Conservation (phyloP, 2,329 filamentous ascomycete species). For the Cladobotryum protrusum region DNA sequence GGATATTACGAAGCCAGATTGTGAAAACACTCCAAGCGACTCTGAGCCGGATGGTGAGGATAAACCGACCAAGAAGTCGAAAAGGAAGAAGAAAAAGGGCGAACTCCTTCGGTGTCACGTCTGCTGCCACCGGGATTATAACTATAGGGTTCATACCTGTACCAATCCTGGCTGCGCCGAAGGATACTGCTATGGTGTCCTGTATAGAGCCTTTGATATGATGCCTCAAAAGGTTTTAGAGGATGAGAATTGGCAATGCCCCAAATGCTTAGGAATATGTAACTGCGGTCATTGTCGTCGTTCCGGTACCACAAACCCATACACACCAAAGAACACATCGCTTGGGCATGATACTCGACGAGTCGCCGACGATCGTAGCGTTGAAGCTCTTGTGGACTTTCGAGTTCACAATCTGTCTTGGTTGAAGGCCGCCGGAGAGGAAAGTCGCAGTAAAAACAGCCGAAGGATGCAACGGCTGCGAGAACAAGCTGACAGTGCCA, state of each 20-base stretch:
- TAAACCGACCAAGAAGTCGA: constrained; percentile 55
- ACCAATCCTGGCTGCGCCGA: constrained; percentile 61
- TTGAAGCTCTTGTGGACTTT: constrained; percentile 88
- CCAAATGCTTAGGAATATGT: constrained; percentile 78
- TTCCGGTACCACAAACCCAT: constrained; percentile 61
- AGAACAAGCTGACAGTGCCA: constrained; percentile 51
- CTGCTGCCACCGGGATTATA: constrained; percentile 71
- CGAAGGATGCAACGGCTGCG: constrained; percentile 52
- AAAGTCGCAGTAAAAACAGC: constrained; percentile 50
- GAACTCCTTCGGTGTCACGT: constrained; percentile 67
- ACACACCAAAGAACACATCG: constrained; percentile 79
- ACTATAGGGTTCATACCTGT: constrained; percentile 81
- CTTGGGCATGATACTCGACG: constrained; percentile 87
- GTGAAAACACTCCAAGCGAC: constrained; percentile 40
- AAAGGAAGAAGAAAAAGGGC: constrained; percentile 47
- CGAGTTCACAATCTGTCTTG: constrained; percentile 80
- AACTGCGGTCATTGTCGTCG: constrained; percentile 77
- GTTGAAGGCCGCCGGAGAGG: constrained; percentile 58
- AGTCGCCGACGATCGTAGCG: constrained; percentile 83
- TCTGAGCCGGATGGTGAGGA: constrained; percentile 55
- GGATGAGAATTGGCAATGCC: constrained; percentile 78
- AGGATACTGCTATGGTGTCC: constrained; percentile 85
- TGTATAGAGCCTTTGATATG: constrained; percentile 87
- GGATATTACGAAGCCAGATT: constrained; percentile 62
- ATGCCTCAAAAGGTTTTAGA: constrained; percentile 80